Conservation (phyloP, 768 basidiomycete species). For the Tylopilus vinaceipallidus region DNA sequence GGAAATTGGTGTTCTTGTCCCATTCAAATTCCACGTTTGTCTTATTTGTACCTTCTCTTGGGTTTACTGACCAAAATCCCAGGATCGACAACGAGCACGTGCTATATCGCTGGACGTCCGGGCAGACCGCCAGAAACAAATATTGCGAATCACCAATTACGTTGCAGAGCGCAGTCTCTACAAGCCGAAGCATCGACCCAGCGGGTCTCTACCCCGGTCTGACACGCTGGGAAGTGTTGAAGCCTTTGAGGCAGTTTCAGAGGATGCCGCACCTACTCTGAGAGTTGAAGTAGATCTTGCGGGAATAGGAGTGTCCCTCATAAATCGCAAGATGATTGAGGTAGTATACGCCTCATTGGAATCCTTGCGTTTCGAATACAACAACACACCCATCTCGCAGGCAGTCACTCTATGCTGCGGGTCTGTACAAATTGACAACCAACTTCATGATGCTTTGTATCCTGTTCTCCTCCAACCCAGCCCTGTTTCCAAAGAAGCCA, state of each 20-base stretch:
- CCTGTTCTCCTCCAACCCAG: conserved; percentile 95
- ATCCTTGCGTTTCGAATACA: conserved; percentile 80
- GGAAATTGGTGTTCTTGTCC: conserved; percentile 91
- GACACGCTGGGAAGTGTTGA: conserved; percentile 71
- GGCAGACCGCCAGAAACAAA: conserved; percentile 82
- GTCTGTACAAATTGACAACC: conserved; percentile 94
- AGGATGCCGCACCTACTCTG: conserved; percentile 66
- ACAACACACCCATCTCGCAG: conserved; percentile 74
- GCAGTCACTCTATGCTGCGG: conserved; percentile 78
- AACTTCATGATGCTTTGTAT: conserved; percentile 92
- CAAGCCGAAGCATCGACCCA: conserved; percentile 63
- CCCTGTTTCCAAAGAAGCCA: conserved; percentile 73
- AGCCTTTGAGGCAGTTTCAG: conserved; percentile 81
- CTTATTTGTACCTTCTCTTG: background rate
- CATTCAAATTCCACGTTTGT: conserved; percentile 81
- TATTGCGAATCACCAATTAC: conserved; percentile 86
- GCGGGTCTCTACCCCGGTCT: conserved; percentile 48
- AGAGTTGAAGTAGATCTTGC: conserved; percentile 74
- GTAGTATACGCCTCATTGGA: conserved; percentile 85
- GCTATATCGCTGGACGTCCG: conserved; percentile 89
- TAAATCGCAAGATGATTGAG: conserved; percentile 86
- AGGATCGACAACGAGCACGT: conserved; percentile 57
- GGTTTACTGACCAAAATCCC: background rate
- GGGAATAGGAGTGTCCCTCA: conserved; percentile 88
- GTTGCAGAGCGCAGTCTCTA: conserved; percentile 83